Evolutionary conservation across 2,329 filamentous ascomycete genomes (phyloP).

Genomic region (Cercospora citrullina): DNA sequence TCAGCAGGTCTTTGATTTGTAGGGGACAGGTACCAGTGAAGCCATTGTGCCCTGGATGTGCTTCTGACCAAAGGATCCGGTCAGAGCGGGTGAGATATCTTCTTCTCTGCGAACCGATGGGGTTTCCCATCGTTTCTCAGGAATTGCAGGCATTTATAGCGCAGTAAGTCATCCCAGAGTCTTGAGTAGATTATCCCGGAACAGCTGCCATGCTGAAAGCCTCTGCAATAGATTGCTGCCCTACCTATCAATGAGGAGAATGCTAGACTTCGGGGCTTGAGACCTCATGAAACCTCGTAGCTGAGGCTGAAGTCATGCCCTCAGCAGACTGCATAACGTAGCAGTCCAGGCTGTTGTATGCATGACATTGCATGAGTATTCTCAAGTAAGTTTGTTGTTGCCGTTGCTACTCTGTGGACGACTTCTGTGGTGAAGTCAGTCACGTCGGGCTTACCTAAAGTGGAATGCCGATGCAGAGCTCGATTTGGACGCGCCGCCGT

Average conservation of each 20-base stretch:
- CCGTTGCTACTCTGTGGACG: background rate
- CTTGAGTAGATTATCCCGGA: background rate
- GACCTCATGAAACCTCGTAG: background rate
- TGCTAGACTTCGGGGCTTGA: background rate
- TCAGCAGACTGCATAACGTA: background rate
- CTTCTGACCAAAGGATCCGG: background rate
- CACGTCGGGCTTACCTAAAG: background rate
- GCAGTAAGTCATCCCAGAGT: background rate
- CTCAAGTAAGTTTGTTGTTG: background rate
- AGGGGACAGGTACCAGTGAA: background rate
- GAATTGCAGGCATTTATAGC: background rate
- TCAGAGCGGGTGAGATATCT: background rate
- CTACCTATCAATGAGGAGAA: background rate
- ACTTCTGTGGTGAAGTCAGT: background rate
- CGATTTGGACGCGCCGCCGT: constrained; percentile 3
- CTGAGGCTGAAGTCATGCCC: background rate
- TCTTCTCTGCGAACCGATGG: background rate
- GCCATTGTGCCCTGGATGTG: background rate
- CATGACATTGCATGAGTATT: background rate
- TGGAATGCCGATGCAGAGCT: background rate
- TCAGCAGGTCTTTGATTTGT: background rate
- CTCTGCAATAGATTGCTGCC: background rate
- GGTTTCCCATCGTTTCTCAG: background rate
- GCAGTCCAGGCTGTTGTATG: background rate
- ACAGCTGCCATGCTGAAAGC: background rate